Evolutionary conservation across 1,284 basidiomycete genomes (phyloP), one percentile per base, ranked within the genome.

Genomic region (Sporisorium iseilematis-ciliati): DNA sequence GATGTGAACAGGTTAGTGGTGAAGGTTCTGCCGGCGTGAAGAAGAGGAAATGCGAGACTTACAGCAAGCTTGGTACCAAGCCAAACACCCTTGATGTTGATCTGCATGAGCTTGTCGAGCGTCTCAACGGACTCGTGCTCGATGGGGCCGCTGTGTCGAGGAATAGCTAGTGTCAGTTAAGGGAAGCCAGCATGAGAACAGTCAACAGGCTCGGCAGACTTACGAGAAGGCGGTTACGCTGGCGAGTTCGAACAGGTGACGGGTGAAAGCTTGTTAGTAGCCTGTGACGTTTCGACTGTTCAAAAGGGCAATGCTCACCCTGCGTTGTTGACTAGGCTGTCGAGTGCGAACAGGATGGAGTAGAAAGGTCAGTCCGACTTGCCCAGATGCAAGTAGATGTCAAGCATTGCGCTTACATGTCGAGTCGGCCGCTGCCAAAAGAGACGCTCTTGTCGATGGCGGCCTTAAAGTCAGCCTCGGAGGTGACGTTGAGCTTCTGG

Each of bases 11-110:
- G 4, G 41, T 42, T 21, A 20, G 41, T 42, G 16, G 4, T 8
- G 6, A 25, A 25, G 11, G 45, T 5, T 12, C 4, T 3, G 16
- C 12, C 1, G 14, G 14, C 12, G 35, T 12, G 14, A 38, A 16
- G 6, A 11, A 14, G 16, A 11, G 35, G 35, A 1, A 38, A 4
- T 12, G 35, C 12, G 14, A 6, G 25, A 46, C 46, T 29, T 12
- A 49, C 48, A n/a, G 63, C 75, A 35, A 63, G 49, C 48, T 75
- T 69, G 48, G 71, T 66, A 41, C 75, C 75, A 11, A 77, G 51
- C 56, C 62, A 77, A 25, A 70, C 57, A 33, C 75, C 75, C 26
- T 72, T 67, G 58, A 74, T 54, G 56, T 77, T 77, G 62, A 77
- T 68, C 50, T 65, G 63, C 56, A 77, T 60, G 42, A 68, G 56